Evolutionary conservation across 2,329 filamentous ascomycete species (phyloP).

Genomic region (Trichoderma pleuroti): DNA sequence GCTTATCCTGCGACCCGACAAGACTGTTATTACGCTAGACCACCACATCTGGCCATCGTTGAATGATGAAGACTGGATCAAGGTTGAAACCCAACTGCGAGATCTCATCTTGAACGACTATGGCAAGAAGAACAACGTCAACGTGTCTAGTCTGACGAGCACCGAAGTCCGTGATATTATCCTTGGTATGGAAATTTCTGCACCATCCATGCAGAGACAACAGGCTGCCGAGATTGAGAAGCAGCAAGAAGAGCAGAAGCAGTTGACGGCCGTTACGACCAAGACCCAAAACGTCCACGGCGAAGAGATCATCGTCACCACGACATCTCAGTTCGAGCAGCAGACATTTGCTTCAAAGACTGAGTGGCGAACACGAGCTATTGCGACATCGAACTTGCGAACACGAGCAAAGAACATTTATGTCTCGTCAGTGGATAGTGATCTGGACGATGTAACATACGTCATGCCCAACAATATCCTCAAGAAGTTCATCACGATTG

Average conservation of each 20-base stretch:
- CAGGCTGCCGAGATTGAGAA: constrained; percentile 99
- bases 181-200: constrained; percentile 98
- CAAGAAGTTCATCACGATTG: constrained; percentile 96
- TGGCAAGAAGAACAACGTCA: constrained; percentile 99
- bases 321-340: constrained; percentile 96
- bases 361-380: constrained; percentile 94
- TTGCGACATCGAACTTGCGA: constrained; percentile 91
- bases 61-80: constrained; percentile 97
- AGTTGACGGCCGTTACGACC: constrained; percentile 94
- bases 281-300: constrained; percentile 97
- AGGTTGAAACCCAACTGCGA: constrained; percentile 94
- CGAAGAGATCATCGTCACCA: constrained; percentile 97
- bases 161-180: constrained; percentile 98
- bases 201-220: constrained; percentile 95
- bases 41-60: constrained; percentile 98
- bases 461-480: constrained; percentile 99
- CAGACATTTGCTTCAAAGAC: constrained; percentile 98
- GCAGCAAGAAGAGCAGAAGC: constrained; percentile 94
- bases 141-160: constrained; percentile 91
- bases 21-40: constrained; percentile 96
- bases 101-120: constrained; percentile 98
- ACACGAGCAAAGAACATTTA: constrained; percentile 98
- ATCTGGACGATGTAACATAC: constrained; percentile 88
- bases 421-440: constrained; percentile 91
- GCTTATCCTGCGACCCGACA: constrained; percentile 88